Base-by-base conservation (phyloP, 805 yeast genomes). In the Kluyveromyces starmeri region DNA sequence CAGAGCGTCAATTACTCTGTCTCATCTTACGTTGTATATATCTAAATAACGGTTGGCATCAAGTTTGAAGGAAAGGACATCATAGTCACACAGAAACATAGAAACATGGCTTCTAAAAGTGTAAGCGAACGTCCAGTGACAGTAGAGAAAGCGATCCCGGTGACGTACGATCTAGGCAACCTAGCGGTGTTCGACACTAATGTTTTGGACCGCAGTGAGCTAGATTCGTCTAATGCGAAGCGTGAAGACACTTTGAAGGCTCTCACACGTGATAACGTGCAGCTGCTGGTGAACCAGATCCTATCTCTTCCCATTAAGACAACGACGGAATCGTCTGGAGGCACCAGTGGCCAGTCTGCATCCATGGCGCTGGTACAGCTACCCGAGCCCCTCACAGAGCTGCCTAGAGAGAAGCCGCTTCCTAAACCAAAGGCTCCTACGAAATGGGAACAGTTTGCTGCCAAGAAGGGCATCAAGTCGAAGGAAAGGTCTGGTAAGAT, bases 381-480 rank as follows among this genome's bases (percentile, higher is more conserved):
- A 41, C 97, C 99, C 21, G 85, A 74, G 36, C 94, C 96, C 16
- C 60, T 71, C 11, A 79, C 94, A 13, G 71, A 64, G 39, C 67
- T 88, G 43, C 98, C 99, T 36, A 73, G 99, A 69, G 99, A 92
- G 59, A 92, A 92, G 65, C 78, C 96, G 31, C 63, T 92, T 50
- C 98, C 98, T 39, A 88, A 86, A 63, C 77, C 83, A 36, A 92
- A 84, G 66, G 80, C 89, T 36, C 83, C 78, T 48, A 88, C 98
- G 45, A 86, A 79, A 65, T 92, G 99, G 99, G 96, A 92, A 65
- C 72, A 73, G 54, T 92, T 92, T 67, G 99, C 99, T 44, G 82
- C 82, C 40, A 83, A 75, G 71, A 92, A 92, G 65, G 97, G 97
- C 52, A 92, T 92, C 58, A 69, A 81, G 62, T 73, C 94, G 63